A percentile compares a stretch with the other conserved stretches of the same genome.
Evolutionary conservation across 2,329 filamentous ascomycete species (phyloP).

Genomic region (Dendrostoma leiphaemia): DNA sequence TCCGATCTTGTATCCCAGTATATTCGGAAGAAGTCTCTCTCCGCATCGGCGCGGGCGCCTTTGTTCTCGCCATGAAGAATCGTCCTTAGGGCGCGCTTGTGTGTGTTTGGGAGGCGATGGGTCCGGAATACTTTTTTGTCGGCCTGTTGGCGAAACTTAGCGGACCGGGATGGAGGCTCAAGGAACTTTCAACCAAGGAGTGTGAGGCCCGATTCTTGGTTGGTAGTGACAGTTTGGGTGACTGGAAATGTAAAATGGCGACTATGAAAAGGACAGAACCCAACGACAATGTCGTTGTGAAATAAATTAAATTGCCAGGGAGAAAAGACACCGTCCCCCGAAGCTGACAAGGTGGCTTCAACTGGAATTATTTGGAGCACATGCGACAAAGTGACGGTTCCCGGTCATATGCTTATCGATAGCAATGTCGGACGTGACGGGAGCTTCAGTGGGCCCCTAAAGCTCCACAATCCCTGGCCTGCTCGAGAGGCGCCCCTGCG

Average conservation of each 20-base stretch:
- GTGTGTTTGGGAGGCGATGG: not conserved
- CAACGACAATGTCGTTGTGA: not conserved
- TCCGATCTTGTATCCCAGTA: conserved; percentile 46
- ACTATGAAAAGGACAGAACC: not conserved
- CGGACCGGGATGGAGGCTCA: too few relatives aligned
- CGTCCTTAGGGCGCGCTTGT: not conserved
- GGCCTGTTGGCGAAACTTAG: too few relatives aligned
- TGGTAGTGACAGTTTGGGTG: conserved; percentile 3
- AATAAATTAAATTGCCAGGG: not conserved
- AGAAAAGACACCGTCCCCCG: not conserved
- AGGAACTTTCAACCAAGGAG: not conserved
- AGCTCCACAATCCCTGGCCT: not conserved
- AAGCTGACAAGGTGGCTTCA: conserved; percentile 27
- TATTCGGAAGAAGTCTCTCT: conserved; percentile 67
- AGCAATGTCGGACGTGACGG: too few relatives aligned
- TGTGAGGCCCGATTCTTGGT: conserved; percentile 8
- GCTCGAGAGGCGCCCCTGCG: not conserved
- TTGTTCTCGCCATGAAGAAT: conserved; percentile 65
- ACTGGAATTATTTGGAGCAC: conserved; percentile 3
- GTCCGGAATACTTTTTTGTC: too few relatives aligned
- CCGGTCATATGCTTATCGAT: conserved; percentile 18
- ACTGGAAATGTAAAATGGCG: not conserved
- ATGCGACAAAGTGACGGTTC: conserved; percentile 4
- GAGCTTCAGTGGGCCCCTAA: not conserved
- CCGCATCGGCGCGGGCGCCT: conserved; percentile 64